Conservation (phyloP, 257 asterid species). For the Capsicum chinense region DNA sequence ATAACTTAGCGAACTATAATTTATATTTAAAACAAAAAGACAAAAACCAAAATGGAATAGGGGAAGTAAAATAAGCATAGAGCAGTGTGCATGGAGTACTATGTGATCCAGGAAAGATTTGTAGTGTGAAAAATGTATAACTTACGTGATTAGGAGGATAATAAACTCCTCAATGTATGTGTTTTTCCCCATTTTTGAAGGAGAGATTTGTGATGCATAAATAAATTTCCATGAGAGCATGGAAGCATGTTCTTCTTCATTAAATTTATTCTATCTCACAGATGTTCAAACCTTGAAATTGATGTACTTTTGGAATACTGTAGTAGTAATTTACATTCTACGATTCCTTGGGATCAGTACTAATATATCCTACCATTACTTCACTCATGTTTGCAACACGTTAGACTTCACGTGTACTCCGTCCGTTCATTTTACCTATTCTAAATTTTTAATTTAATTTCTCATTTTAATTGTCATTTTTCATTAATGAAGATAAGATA, state of each 20-base stretch:
- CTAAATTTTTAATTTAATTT: no score
- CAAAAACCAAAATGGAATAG: no score
- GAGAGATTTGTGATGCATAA: background rate
- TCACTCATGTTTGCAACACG: background rate
- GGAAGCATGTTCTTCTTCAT: constrained; percentile 26
- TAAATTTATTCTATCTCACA: background rate
- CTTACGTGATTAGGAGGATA: background rate
- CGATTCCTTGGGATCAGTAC: constrained; percentile 12
- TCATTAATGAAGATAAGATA: no score
- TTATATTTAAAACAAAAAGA: no score
- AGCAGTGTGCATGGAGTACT: background rate
- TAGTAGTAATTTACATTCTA: background rate
- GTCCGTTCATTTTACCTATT: no score
- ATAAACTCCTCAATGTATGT: background rate
- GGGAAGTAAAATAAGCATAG: background rate
- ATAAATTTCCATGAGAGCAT: background rate
- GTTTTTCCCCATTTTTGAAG: background rate
- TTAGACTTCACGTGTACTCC: background rate
- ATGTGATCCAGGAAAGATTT: constrained; percentile 18
- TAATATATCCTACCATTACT: background rate
- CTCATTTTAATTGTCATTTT: no score
- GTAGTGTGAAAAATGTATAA: background rate
- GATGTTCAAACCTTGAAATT: constrained; percentile 25
- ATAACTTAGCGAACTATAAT: no score
- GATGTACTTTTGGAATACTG: constrained; percentile 12